A percentile compares a stretch with the other conserved stretches of the same genome.
Evolutionary conservation across 2,329 filamentous ascomycete genomes (phyloP).

Genomic region (Zarea fungicola): DNA sequence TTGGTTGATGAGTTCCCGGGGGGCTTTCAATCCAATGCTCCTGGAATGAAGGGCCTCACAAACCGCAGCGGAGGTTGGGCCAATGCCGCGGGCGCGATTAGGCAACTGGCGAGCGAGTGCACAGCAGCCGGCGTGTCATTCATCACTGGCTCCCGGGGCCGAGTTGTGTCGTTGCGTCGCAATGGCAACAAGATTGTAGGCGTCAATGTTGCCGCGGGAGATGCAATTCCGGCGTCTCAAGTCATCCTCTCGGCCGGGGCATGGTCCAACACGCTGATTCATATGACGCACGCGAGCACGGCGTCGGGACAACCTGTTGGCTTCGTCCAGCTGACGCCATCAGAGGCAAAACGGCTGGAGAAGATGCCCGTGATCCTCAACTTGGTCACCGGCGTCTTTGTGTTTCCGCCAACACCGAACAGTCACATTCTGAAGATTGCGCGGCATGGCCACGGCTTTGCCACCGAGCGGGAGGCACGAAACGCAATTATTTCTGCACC

Average conservation of each 20-base stretch:
- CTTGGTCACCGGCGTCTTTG: constrained; percentile 48
- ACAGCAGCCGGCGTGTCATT: constrained; percentile 26
- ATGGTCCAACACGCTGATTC: constrained; percentile 53
- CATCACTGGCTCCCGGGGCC: constrained; percentile 23
- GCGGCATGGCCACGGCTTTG: constrained; percentile 55
- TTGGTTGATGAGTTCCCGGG: constrained; percentile 17
- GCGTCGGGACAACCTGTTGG: constrained; percentile 62
- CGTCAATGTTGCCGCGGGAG: constrained; percentile 27
- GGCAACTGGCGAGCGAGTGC: constrained; percentile 22
- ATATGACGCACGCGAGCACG: constrained; percentile 55
- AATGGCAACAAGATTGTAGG: constrained; percentile 20
- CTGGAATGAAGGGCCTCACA: constrained; percentile 20
- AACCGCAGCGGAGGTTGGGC: constrained; percentile 30
- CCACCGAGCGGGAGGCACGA: constrained; percentile 22
- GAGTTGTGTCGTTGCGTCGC: constrained; percentile 22
- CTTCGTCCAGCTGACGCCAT: constrained; percentile 55
- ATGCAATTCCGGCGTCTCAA: constrained; percentile 48
- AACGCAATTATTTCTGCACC: constrained; percentile 21
- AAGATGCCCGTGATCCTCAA: constrained; percentile 56
- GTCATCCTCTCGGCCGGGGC: constrained; percentile 64
- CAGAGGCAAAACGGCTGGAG: constrained; percentile 49
- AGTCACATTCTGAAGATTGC: constrained; percentile 53
- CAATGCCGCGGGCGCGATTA: constrained; percentile 24
- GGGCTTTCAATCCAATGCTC: constrained; percentile 19
- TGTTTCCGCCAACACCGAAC: constrained; percentile 46